These are phyloP conservation scores for Xylaria scruposa DNA, from an alignment of 495 filamentous ascomycete genomes.

Conservation along the genomic window DNA sequence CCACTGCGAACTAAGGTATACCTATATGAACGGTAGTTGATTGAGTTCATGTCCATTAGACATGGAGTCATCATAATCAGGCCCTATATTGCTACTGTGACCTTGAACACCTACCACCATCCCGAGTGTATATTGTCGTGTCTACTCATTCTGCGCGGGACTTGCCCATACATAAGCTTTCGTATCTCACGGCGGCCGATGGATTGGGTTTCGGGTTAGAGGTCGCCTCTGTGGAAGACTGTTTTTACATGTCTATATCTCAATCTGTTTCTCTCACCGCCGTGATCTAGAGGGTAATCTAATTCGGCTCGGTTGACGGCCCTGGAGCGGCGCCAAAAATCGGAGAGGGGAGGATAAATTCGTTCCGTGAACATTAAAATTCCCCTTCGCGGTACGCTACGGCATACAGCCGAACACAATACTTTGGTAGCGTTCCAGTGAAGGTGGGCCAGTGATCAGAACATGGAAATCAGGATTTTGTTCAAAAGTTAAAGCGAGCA, in stretches of 20 bases:
- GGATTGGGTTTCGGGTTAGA: background rate
- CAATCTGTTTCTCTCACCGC: background rate
- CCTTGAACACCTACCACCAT: background rate
- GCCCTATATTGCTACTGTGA: slow-evolving; percentile 5
- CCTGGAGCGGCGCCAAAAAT: slow-evolving; percentile 14
- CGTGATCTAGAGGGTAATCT: background rate
- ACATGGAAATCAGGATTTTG: slow-evolving; percentile 16
- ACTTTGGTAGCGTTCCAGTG: slow-evolving; percentile 8
- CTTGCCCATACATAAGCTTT: background rate
- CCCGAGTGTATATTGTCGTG: background rate
- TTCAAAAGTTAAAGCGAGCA: background rate
- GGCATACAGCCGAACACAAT: slow-evolving; percentile 7
- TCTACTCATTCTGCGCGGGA: too few species aligned
- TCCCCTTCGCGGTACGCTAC: slow-evolving; percentile 1
- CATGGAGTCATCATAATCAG: background rate
- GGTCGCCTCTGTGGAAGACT: background rate
- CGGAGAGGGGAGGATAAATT: slow-evolving; percentile 11
- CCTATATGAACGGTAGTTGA: slow-evolving; percentile 7
- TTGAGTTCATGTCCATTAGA: slow-evolving; percentile 1
- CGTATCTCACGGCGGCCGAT: background rate
- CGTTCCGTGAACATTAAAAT: slow-evolving; percentile 4
- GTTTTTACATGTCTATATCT: background rate
- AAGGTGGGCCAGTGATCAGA: slow-evolving; percentile 8
- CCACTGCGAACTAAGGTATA: background rate
- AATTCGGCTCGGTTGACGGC: slow-evolving; percentile 16